These are phyloP conservation scores for Trametes versicolor DNA, from an alignment of 1,284 basidiomycete species.

Conservation along the genomic window DNA sequence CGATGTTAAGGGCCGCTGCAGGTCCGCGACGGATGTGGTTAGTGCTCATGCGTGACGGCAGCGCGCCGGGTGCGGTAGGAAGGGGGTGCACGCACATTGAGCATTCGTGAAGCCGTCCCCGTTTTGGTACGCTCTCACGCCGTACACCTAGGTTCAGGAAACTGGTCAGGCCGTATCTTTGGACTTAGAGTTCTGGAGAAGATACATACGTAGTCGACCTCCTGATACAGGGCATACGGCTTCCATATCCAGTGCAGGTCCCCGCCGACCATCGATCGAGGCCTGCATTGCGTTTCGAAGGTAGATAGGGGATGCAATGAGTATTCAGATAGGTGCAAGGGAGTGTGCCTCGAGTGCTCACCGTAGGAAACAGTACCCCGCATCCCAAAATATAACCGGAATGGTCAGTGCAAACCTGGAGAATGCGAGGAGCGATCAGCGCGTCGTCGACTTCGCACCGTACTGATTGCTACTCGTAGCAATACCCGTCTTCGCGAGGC, in stretches of 20 bases:
- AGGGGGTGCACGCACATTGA: slow-evolving; percentile 66
- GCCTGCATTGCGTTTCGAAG: slow-evolving; percentile 46
- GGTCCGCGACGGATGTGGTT: slow-evolving; percentile 13
- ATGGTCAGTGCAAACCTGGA: slow-evolving; percentile 64
- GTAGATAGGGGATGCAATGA: not conserved
- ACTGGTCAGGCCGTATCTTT: slow-evolving; percentile 17
- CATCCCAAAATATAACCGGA: slow-evolving; percentile 75
- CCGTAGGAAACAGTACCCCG: slow-evolving; percentile 77
- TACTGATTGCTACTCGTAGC: not conserved
- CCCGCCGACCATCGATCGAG: slow-evolving; percentile 77
- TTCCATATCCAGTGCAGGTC: slow-evolving; percentile 91
- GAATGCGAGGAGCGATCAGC: slow-evolving; percentile 15
- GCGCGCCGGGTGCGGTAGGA: slow-evolving; percentile 13
- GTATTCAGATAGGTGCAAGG: not conserved
- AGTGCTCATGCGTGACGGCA: slow-evolving; percentile 20
- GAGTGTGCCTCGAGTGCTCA: slow-evolving; percentile 39
- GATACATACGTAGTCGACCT: slow-evolving; percentile 68
- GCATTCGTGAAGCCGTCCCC: slow-evolving; percentile 89
- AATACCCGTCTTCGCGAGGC: slow-evolving; percentile 1
- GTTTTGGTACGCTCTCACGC: slow-evolving; percentile 65
- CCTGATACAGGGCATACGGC: slow-evolving; percentile 81
- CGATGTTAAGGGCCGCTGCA: slow-evolving; percentile 80
- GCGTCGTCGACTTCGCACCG: slow-evolving; percentile 11
- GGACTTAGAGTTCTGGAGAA: not conserved
- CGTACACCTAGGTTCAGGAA: slow-evolving; percentile 69